These are phyloP conservation scores for Backusella australiensis DNA, from an alignment of 192 early-diverging fungal genomes.

Conservation along the genomic window DNA sequence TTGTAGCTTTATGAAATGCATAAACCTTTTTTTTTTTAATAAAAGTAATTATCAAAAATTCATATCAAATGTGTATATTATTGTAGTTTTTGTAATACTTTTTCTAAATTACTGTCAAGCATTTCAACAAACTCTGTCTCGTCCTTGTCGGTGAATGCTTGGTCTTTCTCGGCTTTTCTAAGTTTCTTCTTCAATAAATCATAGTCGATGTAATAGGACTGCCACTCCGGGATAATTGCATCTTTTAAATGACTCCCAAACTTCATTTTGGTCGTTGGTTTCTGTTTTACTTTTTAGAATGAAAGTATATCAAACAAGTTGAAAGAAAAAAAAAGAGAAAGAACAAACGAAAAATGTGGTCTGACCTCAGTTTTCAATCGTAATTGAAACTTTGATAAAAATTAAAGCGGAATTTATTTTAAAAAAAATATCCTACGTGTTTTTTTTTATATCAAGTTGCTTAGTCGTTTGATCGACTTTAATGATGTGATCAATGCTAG, in stretches of 20 bases:
- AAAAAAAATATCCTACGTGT: neutral
- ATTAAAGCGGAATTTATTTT: neutral
- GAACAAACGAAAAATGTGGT: neutral
- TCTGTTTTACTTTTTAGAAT: neutral
- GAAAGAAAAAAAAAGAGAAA: neutral
- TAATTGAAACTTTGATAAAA: neutral
- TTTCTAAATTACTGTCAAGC: constrained; percentile 86
- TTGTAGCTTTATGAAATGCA: constrained; percentile 68
- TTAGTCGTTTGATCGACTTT: neutral
- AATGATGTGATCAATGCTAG: neutral
- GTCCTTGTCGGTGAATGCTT: constrained; percentile 78
- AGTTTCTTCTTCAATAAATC: constrained; percentile 80
- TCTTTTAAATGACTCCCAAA: constrained; percentile 78
- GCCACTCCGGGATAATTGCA: constrained; percentile 73
- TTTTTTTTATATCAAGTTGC: neutral
- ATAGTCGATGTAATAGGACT: constrained; percentile 79
- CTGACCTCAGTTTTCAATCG: neutral
- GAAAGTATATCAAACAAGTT: neutral
- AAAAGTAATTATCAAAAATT: neutral
- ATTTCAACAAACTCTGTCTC: constrained; percentile 87
- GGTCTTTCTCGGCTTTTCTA: constrained; percentile 60
- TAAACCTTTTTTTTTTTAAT: constrained; percentile 46
- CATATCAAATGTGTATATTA: neutral
- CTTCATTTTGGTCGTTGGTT: constrained; percentile 58
- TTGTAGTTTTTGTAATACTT: constrained; percentile 44